A percentile compares a stretch with the other conserved stretches of the same genome.
These are phyloP conservation scores for Cyclocybe aegerita DNA, from an alignment of 768 basidiomycete genomes.

Conservation along the genomic window DNA sequence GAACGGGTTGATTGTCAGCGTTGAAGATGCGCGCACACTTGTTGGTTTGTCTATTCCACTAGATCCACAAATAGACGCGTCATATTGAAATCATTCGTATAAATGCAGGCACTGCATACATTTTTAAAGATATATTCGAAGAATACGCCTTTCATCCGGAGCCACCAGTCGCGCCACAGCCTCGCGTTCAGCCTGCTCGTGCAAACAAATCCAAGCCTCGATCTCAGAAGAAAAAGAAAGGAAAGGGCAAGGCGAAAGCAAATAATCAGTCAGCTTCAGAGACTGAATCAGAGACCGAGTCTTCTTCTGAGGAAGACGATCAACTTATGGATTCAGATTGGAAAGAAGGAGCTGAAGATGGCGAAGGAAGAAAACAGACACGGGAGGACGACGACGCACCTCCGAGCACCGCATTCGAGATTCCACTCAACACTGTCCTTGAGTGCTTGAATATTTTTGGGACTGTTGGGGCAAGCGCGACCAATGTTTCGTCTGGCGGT, in stretches of 20 bases:
- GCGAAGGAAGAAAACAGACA: slow-evolving; percentile 16
- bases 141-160: slow-evolving; percentile 68
- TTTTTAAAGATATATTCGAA: slow-evolving; percentile 76
- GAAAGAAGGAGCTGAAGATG: slow-evolving; percentile 18
- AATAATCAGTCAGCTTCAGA: slow-evolving; percentile 7
- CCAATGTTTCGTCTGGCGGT: slow-evolving; percentile 19
- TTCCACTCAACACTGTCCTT: slow-evolving; percentile 80
- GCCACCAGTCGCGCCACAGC: slow-evolving; percentile 9
- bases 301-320: slow-evolving; percentile 11
- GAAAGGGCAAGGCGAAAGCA: slow-evolving; percentile 8
- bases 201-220: slow-evolving; percentile 7
- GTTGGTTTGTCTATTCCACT: slow-evolving; percentile 53
- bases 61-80: background rate
- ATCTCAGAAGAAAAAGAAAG: slow-evolving; percentile 2
- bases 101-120: slow-evolving; percentile 74
- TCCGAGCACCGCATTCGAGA: slow-evolving; percentile 63
- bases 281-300: slow-evolving; percentile 20
- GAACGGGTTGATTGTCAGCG: slow-evolving; percentile 72
- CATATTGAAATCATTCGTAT: background rate
- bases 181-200: slow-evolving; percentile 5
- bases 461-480: slow-evolving; percentile 54
- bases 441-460: slow-evolving; percentile 96
- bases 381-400: slow-evolving; percentile 22
- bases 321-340: slow-evolving; percentile 12
- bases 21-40: slow-evolving; percentile 83